Base-by-base conservation (phyloP, 805 yeast species). In the Vanderwaltozyma tropicalis region DNA sequence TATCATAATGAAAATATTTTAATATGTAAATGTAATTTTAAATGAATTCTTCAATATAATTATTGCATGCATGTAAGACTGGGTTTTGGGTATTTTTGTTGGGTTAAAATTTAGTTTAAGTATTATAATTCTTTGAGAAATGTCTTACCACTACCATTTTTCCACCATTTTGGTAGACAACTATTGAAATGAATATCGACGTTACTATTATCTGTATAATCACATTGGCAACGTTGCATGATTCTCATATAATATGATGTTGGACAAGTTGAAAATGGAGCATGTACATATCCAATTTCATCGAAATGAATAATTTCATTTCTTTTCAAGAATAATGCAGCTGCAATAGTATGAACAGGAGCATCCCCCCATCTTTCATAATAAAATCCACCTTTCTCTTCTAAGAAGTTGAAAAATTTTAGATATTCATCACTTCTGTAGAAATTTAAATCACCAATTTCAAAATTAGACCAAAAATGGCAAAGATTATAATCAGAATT, bases 301-400 rank as follows among this genome's bases (percentile, higher is more conserved):
- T 78, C 78, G 57, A 87, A 83, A 63, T 80, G 85, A 53, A 78
- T 80, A 30, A 87, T 60, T 52, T 84, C 80, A 14, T 65, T 55
- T 37, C 64, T 69, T 43, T 76, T 72, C 43, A 83, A 59, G 31
- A 83, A 55, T 31, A 83, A 55, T 0, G 81, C 56, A 1, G 73
- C 77, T 1, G 76, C 94, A 21, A 85, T 64, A 0, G 89, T 67
- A 56, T 86, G 95, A 13, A 86, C 83, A 0, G 95, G 95, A 0
- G 95, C 95, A 62, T 87, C 96, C 13, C 96, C 96, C 96, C 96
- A 87, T 41, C 95, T 64, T 59, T 86, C 95, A 40, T 81, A 80
- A 57, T 80, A 80, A 53, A 84, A 83, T 4, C 92, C 92, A 34
- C 86, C 88, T 15, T 73, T 66, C 22, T 67, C 49, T 56, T 83